Percentiles rank a stretch among this genome's conserved stretches.
Conservation (phyloP, 805 yeast genomes). For the Candida golubevii region DNA sequence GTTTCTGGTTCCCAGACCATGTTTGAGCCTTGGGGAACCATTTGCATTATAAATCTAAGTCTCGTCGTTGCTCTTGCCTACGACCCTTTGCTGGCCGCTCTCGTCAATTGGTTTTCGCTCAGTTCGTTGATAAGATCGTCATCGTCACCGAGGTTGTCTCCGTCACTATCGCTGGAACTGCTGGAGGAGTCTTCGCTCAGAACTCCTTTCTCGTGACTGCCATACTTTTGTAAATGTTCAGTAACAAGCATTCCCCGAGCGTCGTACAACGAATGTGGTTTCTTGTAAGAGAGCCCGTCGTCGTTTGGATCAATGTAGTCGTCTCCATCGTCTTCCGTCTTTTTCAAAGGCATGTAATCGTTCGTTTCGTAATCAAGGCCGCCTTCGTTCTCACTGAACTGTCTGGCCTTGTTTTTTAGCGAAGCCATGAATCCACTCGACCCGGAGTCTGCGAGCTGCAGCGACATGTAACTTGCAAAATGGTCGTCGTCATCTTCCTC, state of each 20-base stretch:
- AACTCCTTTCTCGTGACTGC: slow-evolving; percentile 6
- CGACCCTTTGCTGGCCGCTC: slow-evolving; percentile 39
- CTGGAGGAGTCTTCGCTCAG: slow-evolving; percentile 30
- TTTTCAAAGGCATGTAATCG: slow-evolving; percentile 16
- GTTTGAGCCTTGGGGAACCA: not conserved
- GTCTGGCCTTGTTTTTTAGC: slow-evolving; percentile 43
- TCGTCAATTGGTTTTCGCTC: slow-evolving; percentile 28
- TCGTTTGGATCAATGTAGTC: slow-evolving; percentile 79
- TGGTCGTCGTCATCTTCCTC: slow-evolving; percentile 48
- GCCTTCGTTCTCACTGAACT: slow-evolving; percentile 14
- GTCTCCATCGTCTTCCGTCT: slow-evolving; percentile 48
- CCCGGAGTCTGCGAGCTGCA: slow-evolving; percentile 58
- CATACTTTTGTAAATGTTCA: slow-evolving; percentile 8
- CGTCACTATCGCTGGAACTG: slow-evolving; percentile 28
- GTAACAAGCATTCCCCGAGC: slow-evolving; percentile 23
- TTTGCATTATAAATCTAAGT: slow-evolving; percentile 3
- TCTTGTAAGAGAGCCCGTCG: slow-evolving; percentile 72
- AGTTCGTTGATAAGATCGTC: slow-evolving; percentile 18
- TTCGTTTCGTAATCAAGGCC: slow-evolving; percentile 3
- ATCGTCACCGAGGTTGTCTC: slow-evolving; percentile 19
- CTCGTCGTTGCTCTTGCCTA: slow-evolving; percentile 1
- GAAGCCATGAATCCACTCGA: slow-evolving; percentile 30
- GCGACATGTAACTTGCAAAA: slow-evolving; percentile 71
- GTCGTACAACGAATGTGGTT: slow-evolving; percentile 58
- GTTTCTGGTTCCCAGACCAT: slow-evolving; percentile 4